Percentiles rank a stretch among this genome's conserved stretches.
Conservation (phyloP, 2,329 filamentous ascomycete genomes). For the Cordyceps cicadae region DNA sequence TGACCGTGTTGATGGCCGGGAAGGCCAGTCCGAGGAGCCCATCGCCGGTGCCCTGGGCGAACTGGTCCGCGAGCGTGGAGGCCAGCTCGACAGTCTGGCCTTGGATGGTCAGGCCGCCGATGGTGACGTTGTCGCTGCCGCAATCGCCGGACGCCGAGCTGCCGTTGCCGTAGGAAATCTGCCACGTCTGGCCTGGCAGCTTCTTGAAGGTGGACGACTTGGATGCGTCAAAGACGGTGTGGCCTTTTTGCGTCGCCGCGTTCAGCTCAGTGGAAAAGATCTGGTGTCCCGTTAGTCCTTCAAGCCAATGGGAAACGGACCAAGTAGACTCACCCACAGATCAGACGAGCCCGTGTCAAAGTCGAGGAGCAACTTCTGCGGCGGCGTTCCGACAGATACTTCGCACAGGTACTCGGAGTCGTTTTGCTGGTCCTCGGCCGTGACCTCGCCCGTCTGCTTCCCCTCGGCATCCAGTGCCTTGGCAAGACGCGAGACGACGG, state of each 20-base stretch:
- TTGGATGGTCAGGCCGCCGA: slow-evolving; percentile 34
- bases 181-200: slow-evolving; percentile 31
- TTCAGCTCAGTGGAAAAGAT: slow-evolving; percentile 23
- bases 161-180: slow-evolving; percentile 36
- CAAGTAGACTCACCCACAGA: slow-evolving; percentile 22
- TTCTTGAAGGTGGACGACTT: slow-evolving; percentile 31
- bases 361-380: slow-evolving; percentile 30
- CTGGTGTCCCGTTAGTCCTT: not conserved
- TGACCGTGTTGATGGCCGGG: slow-evolving; percentile 33
- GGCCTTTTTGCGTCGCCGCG: slow-evolving; percentile 22
- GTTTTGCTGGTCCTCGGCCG: slow-evolving; percentile 8
- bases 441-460: slow-evolving; percentile 5
- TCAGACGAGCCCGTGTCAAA: slow-evolving; percentile 37
- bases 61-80: slow-evolving; percentile 29
- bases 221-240: slow-evolving; percentile 30
- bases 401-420: slow-evolving; percentile 9
- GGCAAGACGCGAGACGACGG: not conserved
- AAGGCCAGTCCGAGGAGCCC: slow-evolving; percentile 28
- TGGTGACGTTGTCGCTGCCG: slow-evolving; percentile 33
- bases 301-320: not conserved
- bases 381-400: slow-evolving; percentile 22
- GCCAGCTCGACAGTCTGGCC: slow-evolving; percentile 37
- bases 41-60: slow-evolving; percentile 38
- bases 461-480: not conserved
- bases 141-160: slow-evolving; percentile 37